phyloP scores from a whole-genome alignment of 2,329 filamentous ascomycete species.

The Microdochium nivale region DNA sequence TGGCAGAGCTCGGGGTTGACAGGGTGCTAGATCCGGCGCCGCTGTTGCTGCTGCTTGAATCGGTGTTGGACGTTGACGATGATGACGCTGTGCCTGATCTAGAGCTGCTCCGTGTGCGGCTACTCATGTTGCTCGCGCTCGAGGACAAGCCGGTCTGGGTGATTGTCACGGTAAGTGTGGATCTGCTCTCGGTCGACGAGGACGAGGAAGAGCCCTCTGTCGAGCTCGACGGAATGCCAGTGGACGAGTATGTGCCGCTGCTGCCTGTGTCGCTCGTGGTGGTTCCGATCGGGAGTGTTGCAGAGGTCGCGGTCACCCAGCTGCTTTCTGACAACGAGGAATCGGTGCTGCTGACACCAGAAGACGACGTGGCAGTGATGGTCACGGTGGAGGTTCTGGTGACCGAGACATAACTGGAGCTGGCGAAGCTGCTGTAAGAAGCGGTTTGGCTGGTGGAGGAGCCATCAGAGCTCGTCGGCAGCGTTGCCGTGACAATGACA shows the following conservation, averaged over 20 bases:
- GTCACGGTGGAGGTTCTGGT: background rate
- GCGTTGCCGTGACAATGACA: background rate
- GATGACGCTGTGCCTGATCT: too few relatives aligned
- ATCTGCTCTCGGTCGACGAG: background rate
- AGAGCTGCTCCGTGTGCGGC: background rate
- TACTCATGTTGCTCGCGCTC: background rate
- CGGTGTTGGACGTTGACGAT: too few relatives aligned
- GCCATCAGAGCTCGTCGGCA: background rate
- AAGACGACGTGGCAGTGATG: background rate
- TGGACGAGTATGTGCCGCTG: background rate
- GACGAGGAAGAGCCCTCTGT: background rate
- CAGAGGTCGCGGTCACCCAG: background rate
- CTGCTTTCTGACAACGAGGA: background rate
- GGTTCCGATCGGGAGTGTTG: background rate
- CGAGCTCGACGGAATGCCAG: background rate
- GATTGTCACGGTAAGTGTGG: background rate
- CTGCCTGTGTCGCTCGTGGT: background rate
- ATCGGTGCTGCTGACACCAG: background rate
- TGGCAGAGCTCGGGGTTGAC: too few relatives aligned
- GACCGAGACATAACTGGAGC: background rate
- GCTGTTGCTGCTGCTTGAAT: too few relatives aligned
- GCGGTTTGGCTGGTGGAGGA: background rate
- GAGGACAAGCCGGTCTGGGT: background rate
- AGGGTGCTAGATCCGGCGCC: too few relatives aligned
- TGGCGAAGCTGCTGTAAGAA: background rate